These are phyloP conservation scores for Primulina eburnea DNA, from an alignment of 257 asterid species.

Conservation along the genomic window DNA sequence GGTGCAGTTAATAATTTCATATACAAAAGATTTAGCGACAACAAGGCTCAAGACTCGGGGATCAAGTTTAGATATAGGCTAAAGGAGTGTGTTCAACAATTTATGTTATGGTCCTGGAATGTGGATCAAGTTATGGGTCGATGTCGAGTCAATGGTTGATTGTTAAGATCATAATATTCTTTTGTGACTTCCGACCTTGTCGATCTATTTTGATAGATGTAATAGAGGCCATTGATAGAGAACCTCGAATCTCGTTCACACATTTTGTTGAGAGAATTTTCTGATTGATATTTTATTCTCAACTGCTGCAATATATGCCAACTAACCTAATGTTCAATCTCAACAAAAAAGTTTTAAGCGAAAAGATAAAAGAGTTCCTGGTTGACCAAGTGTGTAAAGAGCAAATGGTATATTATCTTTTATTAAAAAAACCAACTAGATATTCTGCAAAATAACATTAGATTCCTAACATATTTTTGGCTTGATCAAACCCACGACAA, in stretches of 20 bases:
- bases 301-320: neutral
- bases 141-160: neutral
- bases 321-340: neutral
- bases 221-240: neutral
- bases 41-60: neutral
- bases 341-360: neutral
- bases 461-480: neutral
- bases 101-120: too few species aligned
- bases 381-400: neutral
- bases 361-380: neutral
- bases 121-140: too few species aligned
- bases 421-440: neutral
- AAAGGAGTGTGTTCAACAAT: neutral
- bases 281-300: neutral
- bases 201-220: neutral
- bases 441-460: neutral
- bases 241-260: neutral
- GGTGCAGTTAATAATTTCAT: conserved; percentile 10
- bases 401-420: neutral
- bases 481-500: too few species aligned
- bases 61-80: too few species aligned
- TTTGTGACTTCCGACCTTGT: neutral
- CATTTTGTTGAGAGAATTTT: neutral
- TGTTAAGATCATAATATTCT: neutral
- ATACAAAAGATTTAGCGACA: conserved; percentile 15